Evolutionary conservation across 2,329 filamentous ascomycete species (phyloP), one percentile per base, ranked within the genome.

Genomic region (Verruconis gallopava): DNA sequence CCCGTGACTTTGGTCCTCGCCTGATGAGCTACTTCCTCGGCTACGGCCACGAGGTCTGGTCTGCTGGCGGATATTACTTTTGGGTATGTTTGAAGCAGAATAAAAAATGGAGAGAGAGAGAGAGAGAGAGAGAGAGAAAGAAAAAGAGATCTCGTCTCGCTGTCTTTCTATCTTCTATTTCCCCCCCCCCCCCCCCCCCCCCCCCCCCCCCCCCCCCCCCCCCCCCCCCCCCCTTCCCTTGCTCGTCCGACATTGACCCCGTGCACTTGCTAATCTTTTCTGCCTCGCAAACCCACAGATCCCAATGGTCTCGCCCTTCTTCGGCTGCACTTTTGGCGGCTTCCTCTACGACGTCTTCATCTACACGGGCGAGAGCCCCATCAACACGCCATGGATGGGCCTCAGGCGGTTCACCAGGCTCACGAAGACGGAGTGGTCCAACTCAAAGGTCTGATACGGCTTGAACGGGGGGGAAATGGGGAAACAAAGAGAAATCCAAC

Each of bases 1-100:
- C 79, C 25, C 69, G 81, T 57, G 81, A 85, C 48, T 81, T 85
- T 53, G 77, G 78, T 1, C 79, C 79, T 6, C 66, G 80, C 9
- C 57, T 84, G 34, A 72, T 81, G 47, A 72, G 73, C 1, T 81
- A 76, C 53, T 72, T 77, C 53, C 51, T 84, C 42, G 81, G 81
- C 2, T 85, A 85, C 53, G 77, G 77, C 1, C 57, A 56, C 38
- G 69, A 78, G 38, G 79, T 84, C 0, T 85, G 77, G 75, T 69
- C 66, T 6, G 72, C 75, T 1, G 78, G 79, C 2, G 68, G 67
- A 11, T 81, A 83, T 53, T 85, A 83, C 53, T 84, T 84, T 54
- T 85, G 78, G 79, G 74, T 78, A 61, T 49, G 64, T 44, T 35
- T n/a, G n/a, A n/a, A n/a, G n/a, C n/a, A n/a, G n/a, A n/a, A n/a